Evolutionary conservation across 140 eudicot species (phyloP).

Genomic region (Flaveria floridana): DNA sequence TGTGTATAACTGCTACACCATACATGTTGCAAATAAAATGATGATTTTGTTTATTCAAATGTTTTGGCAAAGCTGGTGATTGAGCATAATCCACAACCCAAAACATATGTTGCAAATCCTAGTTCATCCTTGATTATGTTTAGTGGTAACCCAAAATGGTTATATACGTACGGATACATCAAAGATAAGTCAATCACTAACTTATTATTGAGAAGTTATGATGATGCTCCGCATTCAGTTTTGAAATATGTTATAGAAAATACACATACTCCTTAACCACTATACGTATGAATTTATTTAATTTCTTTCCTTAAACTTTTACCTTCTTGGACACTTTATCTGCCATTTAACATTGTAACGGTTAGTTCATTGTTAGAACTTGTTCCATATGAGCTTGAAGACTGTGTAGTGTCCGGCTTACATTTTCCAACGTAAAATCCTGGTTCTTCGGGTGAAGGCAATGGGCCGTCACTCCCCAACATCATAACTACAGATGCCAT

Average conservation of each 20-base stretch:
- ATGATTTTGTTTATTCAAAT: neutral
- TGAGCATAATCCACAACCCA: neutral
- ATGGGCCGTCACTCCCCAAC: conserved; percentile 28
- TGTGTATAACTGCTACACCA: neutral
- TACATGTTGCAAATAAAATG: neutral
- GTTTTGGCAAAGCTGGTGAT: neutral
- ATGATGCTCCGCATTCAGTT: too few species aligned
- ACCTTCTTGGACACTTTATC: neutral
- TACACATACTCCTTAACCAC: too few species aligned
- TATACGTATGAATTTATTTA: too few species aligned
- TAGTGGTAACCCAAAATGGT: neutral
- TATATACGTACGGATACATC: too few species aligned
- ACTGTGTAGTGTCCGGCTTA: neutral
- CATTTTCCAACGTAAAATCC: conserved; percentile 34
- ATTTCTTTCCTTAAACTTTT: too few species aligned
- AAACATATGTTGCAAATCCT: neutral
- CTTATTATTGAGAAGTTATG: too few species aligned
- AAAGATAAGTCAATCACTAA: too few species aligned
- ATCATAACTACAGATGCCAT: conserved; percentile 34
- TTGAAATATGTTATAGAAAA: too few species aligned
- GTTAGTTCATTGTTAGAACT: conserved; percentile 8
- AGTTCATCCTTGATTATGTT: conserved; percentile 28
- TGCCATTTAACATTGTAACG: neutral
- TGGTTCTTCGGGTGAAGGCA: conserved; percentile 35
- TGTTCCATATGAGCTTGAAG: neutral